These are phyloP conservation scores for Tetragonia tetragonoides DNA, from an alignment of 148 eudicot genomes.

Conservation along the genomic window DNA sequence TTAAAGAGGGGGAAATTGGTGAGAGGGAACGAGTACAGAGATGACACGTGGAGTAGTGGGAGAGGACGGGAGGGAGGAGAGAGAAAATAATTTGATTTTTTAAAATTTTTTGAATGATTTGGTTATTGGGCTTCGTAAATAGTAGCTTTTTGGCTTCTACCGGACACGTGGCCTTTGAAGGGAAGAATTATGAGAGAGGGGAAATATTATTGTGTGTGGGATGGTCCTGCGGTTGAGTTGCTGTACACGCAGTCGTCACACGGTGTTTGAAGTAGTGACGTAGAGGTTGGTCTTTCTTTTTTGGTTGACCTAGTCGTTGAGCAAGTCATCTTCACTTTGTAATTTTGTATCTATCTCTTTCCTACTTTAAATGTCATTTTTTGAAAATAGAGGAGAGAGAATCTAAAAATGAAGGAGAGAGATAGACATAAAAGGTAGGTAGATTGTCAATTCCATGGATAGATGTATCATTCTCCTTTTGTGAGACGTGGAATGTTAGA, in stretches of 20 bases:
- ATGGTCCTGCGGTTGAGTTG: background rate
- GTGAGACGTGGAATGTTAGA: too few species aligned
- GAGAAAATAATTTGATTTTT: background rate
- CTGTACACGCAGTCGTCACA: background rate
- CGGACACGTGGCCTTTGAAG: constrained; percentile 17
- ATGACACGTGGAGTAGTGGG: constrained; percentile 20
- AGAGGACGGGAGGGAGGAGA: background rate
- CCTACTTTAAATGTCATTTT: too few species aligned
- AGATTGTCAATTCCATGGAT: too few species aligned
- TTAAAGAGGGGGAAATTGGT: background rate
- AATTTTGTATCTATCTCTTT: too few species aligned
- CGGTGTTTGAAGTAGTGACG: background rate
- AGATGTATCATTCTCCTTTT: too few species aligned
- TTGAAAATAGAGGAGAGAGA: too few species aligned
- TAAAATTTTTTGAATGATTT: constrained; percentile 3
- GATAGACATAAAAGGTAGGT: too few species aligned
- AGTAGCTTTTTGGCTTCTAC: constrained; percentile 20
- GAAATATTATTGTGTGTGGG: background rate
- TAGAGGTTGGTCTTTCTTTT: background rate
- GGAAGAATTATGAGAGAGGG: too few species aligned
- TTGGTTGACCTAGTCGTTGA: too few species aligned
- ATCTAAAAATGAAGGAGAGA: too few species aligned
- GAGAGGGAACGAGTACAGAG: background rate
- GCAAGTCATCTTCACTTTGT: too few species aligned
- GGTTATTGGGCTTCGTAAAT: background rate